Percentiles rank a stretch among this genome's conserved stretches.
phyloP scores from a whole-genome alignment of 2,329 filamentous ascomycete genomes.

The Aspergillus pseudoterreus region DNA sequence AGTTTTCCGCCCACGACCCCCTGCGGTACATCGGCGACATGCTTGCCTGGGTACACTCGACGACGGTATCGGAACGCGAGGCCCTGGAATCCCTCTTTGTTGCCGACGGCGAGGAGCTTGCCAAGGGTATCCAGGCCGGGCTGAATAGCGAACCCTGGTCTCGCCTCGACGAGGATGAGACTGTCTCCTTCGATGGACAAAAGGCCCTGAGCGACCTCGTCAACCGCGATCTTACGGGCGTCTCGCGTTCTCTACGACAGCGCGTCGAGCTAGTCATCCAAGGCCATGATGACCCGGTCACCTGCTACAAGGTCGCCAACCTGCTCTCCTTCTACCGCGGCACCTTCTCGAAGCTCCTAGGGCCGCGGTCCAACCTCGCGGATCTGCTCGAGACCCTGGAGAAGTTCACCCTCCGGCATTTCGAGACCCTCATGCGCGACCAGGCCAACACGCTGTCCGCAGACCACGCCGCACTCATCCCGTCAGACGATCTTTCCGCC shows the following conservation, averaged over 20 bases:
- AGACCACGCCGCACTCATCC: constrained; percentile 67
- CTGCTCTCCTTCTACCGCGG: constrained; percentile 82
- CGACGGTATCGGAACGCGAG: constrained; percentile 88
- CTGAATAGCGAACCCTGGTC: constrained; percentile 82
- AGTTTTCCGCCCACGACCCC: constrained; percentile 87
- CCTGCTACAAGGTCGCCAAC: constrained; percentile 87
- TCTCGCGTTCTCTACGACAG: constrained; percentile 79
- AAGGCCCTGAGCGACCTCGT: constrained; percentile 82
- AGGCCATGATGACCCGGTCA: constrained; percentile 82
- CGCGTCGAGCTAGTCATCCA: constrained; percentile 89
- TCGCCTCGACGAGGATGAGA: constrained; percentile 56
- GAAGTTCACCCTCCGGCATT: constrained; percentile 74
- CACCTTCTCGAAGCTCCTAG: constrained; percentile 79
- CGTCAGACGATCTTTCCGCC: constrained; percentile 68
- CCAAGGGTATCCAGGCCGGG: constrained; percentile 74
- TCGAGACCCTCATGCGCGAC: constrained; percentile 76
- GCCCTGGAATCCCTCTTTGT: constrained; percentile 89
- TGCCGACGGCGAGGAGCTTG: constrained; percentile 83
- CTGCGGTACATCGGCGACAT: constrained; percentile 93
- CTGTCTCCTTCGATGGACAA: constrained; percentile 67
- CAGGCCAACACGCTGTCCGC: constrained; percentile 63
- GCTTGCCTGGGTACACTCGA: constrained; percentile 94
- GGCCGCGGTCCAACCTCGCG: constrained; percentile 64
- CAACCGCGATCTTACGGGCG: constrained; percentile 77
- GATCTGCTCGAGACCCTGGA: constrained; percentile 67